A percentile compares a stretch with the other conserved stretches of the same genome.
Conservation (phyloP, 805 yeast genomes). For the Yamadazyma ubonensis region DNA sequence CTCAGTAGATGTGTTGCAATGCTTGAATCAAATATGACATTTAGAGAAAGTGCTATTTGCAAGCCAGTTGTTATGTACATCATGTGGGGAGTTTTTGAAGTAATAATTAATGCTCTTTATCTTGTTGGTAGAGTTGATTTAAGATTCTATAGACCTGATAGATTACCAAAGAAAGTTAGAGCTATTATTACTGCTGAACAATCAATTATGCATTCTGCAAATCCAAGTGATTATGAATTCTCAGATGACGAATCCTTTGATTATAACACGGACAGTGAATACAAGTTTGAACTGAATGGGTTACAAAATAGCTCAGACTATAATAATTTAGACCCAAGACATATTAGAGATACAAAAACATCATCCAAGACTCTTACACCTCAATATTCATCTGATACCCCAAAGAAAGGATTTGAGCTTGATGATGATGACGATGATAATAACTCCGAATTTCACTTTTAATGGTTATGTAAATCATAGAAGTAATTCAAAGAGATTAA, state of each 20-base stretch:
- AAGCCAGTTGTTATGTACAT: conserved; percentile 62
- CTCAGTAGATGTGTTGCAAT: conserved; percentile 49
- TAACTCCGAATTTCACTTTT: conserved; percentile 12
- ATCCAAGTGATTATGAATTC: conserved; percentile 14
- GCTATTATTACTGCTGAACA: conserved; percentile 42
- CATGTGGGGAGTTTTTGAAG: conserved; percentile 66
- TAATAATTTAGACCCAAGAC: background rate
- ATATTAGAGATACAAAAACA: background rate
- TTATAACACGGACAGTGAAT: background rate
- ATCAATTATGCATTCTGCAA: conserved; percentile 15
- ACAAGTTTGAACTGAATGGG: background rate
- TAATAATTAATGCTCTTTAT: conserved; percentile 52
- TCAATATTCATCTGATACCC: conserved; percentile 8
- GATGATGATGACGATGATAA: conserved; percentile 5
- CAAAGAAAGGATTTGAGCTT: background rate
- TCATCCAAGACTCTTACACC: conserved; percentile 7
- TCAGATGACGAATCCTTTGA: conserved; percentile 3
- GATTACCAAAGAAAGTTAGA: conserved; percentile 38
- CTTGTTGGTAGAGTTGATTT: conserved; percentile 66
- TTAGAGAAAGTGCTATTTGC: conserved; percentile 23
- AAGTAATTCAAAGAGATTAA: too few species aligned
- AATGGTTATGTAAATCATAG: background rate
- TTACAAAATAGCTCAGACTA: background rate
- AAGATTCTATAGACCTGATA: conserved; percentile 77
- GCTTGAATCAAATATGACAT: conserved; percentile 28